These are phyloP conservation scores for Melanogaster broomeanus DNA, from an alignment of 768 basidiomycete genomes.

Conservation along the genomic window DNA sequence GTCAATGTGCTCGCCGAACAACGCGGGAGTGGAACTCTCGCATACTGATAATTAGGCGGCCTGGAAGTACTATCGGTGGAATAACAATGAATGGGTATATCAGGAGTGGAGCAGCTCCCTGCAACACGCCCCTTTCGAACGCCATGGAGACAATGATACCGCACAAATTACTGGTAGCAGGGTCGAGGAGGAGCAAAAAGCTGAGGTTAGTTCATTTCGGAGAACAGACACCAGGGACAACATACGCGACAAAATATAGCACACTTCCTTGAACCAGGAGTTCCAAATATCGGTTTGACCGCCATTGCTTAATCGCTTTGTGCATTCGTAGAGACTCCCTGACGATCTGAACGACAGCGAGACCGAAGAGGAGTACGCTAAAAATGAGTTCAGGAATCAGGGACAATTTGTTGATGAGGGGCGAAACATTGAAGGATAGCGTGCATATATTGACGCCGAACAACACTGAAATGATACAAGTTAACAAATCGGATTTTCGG, in stretches of 20 bases:
- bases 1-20: neutral
- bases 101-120: too few species aligned
- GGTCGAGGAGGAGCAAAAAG: too few species aligned
- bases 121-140: too few species aligned
- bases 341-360: neutral
- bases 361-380: neutral
- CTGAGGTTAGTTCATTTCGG: too few species aligned
- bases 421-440: neutral
- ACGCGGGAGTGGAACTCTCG: neutral
- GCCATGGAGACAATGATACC: too few species aligned
- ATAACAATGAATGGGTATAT: too few species aligned
- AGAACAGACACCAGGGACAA: neutral
- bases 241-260: neutral
- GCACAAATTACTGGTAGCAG: too few species aligned
- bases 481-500: neutral
- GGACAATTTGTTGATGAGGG: neutral
- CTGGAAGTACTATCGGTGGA: neutral
- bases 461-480: neutral
- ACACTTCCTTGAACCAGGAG: neutral
- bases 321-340: neutral
- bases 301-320: neutral
- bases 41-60: neutral
- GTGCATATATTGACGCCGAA: neutral
- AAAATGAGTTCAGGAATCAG: neutral
- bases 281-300: neutral